Conservation (phyloP, 305 asterid species). For the Coffea humblotiana region DNA sequence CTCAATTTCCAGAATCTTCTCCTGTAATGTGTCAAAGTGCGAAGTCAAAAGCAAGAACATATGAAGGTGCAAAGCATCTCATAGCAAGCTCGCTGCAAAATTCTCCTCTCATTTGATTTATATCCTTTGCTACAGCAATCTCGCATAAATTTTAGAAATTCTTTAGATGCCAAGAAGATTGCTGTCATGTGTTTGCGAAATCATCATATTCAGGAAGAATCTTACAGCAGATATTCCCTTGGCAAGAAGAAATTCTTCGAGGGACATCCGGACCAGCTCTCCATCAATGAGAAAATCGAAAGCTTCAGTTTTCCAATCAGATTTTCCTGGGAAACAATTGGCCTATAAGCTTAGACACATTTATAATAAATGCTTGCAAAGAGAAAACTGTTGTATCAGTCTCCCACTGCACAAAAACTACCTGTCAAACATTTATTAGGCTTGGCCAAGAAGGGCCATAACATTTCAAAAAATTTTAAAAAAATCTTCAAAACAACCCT, state of each 20-base stretch:
- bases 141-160: not conserved
- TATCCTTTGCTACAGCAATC: not conserved
- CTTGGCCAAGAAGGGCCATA: not conserved
- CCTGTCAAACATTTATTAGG: not conserved
- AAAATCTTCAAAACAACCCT: not conserved
- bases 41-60: conserved; percentile 15
- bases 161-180: not conserved
- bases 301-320: conserved; percentile 64
- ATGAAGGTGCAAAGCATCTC: not conserved
- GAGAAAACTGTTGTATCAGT: not conserved
- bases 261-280: conserved; percentile 83
- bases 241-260: conserved; percentile 86
- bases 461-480: not conserved
- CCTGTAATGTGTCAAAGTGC: conserved; percentile 44
- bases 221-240: conserved; percentile 89
- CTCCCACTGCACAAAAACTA: not conserved
- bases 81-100: not conserved
- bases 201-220: not conserved
- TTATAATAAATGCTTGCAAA: not conserved
- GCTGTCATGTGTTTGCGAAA: not conserved
- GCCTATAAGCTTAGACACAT: not conserved
- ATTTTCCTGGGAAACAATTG: conserved; percentile 41
- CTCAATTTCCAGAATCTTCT: conserved; percentile 83
- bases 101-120: not conserved
- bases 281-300: conserved; percentile 84